Conservation (phyloP, 1,284 basidiomycete genomes). For the Ganoderma sinense region DNA sequence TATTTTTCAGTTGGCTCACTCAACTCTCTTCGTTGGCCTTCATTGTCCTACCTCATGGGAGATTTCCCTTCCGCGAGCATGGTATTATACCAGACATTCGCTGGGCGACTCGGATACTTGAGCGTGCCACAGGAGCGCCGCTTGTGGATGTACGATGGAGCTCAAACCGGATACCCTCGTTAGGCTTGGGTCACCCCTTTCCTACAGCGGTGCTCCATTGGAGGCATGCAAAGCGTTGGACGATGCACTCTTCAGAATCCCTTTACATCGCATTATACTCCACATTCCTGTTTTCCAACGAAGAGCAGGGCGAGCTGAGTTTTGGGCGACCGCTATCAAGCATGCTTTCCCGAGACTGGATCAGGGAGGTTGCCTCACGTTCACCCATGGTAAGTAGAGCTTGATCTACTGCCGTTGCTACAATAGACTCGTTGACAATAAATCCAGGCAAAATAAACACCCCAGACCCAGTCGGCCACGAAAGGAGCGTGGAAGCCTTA, state of each 20-base stretch:
- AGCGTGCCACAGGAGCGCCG: not conserved
- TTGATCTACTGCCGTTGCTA: not conserved
- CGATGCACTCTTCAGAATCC: not conserved
- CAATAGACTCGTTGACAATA: no score
- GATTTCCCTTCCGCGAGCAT: not conserved
- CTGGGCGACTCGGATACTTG: not conserved
- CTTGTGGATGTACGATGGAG: not conserved
- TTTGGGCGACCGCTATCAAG: not conserved
- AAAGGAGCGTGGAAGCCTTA: not conserved
- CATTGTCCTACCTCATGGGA: not conserved
- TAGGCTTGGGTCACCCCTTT: not conserved
- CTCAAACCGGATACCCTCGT: not conserved
- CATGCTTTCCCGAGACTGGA: not conserved
- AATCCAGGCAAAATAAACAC: no score
- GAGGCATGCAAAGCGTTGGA: not conserved
- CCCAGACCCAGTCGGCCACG: not conserved
- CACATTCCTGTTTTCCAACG: not conserved
- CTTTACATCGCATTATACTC: not conserved
- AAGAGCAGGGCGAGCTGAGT: not conserved
- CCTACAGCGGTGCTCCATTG: not conserved
- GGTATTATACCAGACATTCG: not conserved
- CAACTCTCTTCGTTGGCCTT: not conserved
- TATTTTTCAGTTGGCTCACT: not conserved
- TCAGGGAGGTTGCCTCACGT: not conserved
- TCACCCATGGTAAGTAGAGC: not conserved